Percentiles rank a stretch among this genome's conserved stretches.
phyloP scores from a whole-genome alignment of 2,329 filamentous ascomycete species.

The Hymenoscyphus albidus region DNA sequence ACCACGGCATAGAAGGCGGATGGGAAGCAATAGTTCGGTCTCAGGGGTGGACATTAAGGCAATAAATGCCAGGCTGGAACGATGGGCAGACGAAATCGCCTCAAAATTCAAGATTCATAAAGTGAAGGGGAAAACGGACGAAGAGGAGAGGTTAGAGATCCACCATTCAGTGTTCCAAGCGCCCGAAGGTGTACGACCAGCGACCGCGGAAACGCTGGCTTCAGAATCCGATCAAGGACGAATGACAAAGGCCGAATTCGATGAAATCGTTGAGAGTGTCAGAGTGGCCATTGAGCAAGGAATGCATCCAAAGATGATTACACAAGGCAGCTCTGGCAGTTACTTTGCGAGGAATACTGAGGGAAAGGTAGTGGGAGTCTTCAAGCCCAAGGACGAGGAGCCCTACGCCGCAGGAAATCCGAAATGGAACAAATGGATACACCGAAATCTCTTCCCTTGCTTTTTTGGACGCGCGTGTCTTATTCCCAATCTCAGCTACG shows the following conservation, averaged over 20 bases:
- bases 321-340: conserved; percentile 94
- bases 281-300: conserved; percentile 82
- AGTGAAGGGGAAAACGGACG: conserved; percentile 67
- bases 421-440: conserved; percentile 99
- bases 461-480: conserved; percentile 92
- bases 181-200: conserved; percentile 79
- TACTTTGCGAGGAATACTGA: conserved; percentile 93
- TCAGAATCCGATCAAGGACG: conserved; percentile 55
- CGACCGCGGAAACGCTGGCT: conserved; percentile 71
- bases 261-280: conserved; percentile 87
- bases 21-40: conserved; percentile 66
- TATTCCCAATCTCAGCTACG: conserved; percentile 95
- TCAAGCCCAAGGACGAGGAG: conserved; percentile 99
- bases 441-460: conserved; percentile 94
- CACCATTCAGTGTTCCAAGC: conserved; percentile 96
- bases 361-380: conserved; percentile 94
- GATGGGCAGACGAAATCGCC: conserved; percentile 97
- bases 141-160: conserved; percentile 88
- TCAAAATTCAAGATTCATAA: conserved; percentile 89
- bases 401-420: conserved; percentile 95
- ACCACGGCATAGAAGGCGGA: conserved; percentile 45
- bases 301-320: conserved; percentile 91
- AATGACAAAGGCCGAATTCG: conserved; percentile 78
- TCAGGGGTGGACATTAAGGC: conserved; percentile 90
- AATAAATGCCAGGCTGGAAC: conserved; percentile 90